Evolutionary conservation across 2,329 filamentous ascomycete species (phyloP).

Genomic region (Tothia fuscella): DNA sequence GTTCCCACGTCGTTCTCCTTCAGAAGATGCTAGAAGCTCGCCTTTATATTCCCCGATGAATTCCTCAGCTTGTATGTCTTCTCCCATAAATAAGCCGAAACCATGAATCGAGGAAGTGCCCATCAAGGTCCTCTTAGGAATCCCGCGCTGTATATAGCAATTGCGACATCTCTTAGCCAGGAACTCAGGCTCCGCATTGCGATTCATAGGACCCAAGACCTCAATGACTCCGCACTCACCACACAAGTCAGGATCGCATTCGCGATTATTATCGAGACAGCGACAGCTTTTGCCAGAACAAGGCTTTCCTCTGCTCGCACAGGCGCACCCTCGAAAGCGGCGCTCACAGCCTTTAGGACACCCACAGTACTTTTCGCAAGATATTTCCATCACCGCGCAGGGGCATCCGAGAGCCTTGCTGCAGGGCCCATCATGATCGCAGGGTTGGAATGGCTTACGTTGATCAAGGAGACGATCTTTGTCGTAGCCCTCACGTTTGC

Average conservation of each 20-base stretch:
- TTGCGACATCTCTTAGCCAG: constrained; percentile 54
- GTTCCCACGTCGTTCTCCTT: constrained; percentile 54
- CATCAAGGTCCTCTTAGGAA: constrained; percentile 52
- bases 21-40: constrained; percentile 50
- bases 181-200: constrained; percentile 14
- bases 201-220: constrained; percentile 56
- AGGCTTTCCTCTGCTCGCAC: constrained; percentile 31
- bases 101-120: constrained; percentile 63
- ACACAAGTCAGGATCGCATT: constrained; percentile 72
- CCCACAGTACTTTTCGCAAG: constrained; percentile 61
- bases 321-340: constrained; percentile 33
- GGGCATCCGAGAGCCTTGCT: constrained; percentile 46
- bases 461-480: no score
- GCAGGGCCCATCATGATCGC: constrained; percentile 58
- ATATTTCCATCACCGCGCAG: constrained; percentile 49
- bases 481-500: no score
- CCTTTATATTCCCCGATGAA: constrained; percentile 74
- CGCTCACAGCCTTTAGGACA: constrained; percentile 49
- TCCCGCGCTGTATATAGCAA: constrained; percentile 55
- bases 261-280: constrained; percentile 59
- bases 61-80: constrained; percentile 54
- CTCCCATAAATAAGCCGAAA: constrained; percentile 63
- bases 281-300: constrained; percentile 43
- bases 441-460: no score
- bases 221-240: constrained; percentile 56